phyloP scores from a whole-genome alignment of 768 basidiomycete genomes.

The Rhodosporidiobolus odoratus region DNA sequence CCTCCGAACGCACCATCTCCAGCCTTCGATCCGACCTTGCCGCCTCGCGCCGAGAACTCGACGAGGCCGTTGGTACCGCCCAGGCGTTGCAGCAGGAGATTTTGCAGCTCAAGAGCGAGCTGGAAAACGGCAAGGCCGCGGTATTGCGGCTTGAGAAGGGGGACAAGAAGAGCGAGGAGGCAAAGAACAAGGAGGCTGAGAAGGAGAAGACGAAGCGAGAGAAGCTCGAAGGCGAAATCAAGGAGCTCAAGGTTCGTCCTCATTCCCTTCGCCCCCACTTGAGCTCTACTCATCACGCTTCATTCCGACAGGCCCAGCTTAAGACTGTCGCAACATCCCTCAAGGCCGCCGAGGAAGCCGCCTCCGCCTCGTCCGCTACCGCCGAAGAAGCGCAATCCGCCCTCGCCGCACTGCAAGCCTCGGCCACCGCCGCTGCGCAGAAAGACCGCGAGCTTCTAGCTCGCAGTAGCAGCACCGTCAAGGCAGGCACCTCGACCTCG shows the following conservation, averaged over 20 bases:
- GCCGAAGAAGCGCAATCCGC: slow-evolving; percentile 5
- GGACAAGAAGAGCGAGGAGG: slow-evolving; percentile 5
- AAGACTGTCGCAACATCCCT: slow-evolving; percentile 15
- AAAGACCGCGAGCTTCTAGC: background rate
- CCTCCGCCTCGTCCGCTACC: background rate
- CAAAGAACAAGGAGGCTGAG: slow-evolving; percentile 3
- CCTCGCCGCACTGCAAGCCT: background rate
- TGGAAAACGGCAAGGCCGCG: slow-evolving; percentile 1
- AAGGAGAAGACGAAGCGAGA: slow-evolving; percentile 13
- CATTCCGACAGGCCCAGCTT: slow-evolving; percentile 13
- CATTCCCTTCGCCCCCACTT: background rate
- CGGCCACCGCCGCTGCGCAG: background rate
- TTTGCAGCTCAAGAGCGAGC: background rate
- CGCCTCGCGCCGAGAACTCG: background rate
- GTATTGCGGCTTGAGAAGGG: background rate
- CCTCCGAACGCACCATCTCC: slow-evolving; percentile 15
- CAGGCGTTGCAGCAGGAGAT: slow-evolving; percentile 1
- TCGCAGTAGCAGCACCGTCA: slow-evolving; percentile 20
- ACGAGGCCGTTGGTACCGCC: background rate
- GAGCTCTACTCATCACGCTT: background rate
- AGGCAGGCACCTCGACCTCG: slow-evolving; percentile 3
- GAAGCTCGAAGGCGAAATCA: slow-evolving; percentile 19
- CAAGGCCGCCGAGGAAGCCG: slow-evolving; percentile 13
- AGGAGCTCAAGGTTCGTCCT: slow-evolving; percentile 34
- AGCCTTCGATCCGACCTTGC: slow-evolving; percentile 24